phyloP scores from a whole-genome alignment of 257 asterid species.

The Leptodermis oblonga region DNA sequence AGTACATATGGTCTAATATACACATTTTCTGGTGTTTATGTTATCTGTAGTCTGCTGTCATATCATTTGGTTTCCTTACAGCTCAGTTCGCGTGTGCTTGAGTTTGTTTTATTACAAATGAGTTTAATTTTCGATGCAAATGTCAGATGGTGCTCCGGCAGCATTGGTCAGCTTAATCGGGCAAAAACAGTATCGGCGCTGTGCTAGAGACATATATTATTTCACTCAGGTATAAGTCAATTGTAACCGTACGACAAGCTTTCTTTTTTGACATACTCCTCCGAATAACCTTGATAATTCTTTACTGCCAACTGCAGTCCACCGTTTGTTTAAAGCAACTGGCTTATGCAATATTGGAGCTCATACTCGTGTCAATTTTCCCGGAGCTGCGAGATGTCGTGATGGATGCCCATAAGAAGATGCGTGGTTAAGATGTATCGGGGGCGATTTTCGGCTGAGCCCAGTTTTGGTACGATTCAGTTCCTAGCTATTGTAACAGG shows the following conservation, averaged over 20 bases:
- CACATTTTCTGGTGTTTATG: background rate
- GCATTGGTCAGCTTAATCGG: slow-evolving; percentile 97
- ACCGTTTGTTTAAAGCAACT: slow-evolving; percentile 91
- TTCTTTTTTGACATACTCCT: background rate
- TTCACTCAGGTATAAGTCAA: slow-evolving; percentile 77
- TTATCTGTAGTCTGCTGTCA: background rate
- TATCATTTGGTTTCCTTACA: background rate
- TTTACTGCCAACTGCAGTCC: slow-evolving; percentile 42
- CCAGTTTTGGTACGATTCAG: slow-evolving; percentile 11
- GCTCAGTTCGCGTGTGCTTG: background rate
- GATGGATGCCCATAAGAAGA: slow-evolving; percentile 64
- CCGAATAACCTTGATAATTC: background rate
- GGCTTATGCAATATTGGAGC: slow-evolving; percentile 87
- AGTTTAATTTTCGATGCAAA: slow-evolving; percentile 12
- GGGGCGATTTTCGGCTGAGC: slow-evolving; percentile 15
- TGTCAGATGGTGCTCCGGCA: slow-evolving; percentile 89
- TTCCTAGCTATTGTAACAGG: slow-evolving; percentile 12
- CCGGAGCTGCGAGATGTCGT: slow-evolving; percentile 77
- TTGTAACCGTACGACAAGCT: background rate
- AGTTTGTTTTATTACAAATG: background rate
- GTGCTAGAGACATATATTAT: slow-evolving; percentile 83
- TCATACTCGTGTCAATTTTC: slow-evolving; percentile 62
- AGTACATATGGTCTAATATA: background rate
- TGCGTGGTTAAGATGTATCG: slow-evolving; percentile 37
- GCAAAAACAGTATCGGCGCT: slow-evolving; percentile 78